These are phyloP conservation scores for Aspergillus coremiiformis DNA, from an alignment of 495 filamentous ascomycete genomes.

Conservation along the genomic window DNA sequence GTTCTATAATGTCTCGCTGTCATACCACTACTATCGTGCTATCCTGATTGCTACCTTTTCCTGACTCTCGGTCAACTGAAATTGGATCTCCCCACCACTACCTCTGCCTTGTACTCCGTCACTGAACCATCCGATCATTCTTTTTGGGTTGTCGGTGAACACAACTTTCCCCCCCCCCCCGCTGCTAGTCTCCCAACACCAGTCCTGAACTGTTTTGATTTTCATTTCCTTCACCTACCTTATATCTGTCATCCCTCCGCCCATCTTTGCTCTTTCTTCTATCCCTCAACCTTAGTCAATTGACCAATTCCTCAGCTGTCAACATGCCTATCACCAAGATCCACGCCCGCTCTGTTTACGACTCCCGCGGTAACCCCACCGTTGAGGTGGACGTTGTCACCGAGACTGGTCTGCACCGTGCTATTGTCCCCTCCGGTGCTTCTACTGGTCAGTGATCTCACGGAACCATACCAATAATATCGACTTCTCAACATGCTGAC, in stretches of 20 bases:
- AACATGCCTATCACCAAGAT: conserved; percentile 96
- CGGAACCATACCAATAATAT: no score
- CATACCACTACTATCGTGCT: not conserved
- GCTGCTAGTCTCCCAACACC: conserved; percentile 32
- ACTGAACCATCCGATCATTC: conserved; percentile 24
- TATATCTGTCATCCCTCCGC: conserved; percentile 14
- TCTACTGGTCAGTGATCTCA: conserved; percentile 68
- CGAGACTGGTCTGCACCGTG: conserved; percentile 92
- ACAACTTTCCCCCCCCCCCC: no score
- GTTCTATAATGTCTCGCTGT: not conserved
- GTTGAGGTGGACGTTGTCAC: conserved; percentile 95
- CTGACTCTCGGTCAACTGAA: conserved; percentile 16
- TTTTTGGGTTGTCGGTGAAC: conserved; percentile 46
- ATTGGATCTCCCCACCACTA: conserved; percentile 15
- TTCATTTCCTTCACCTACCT: conserved; percentile 6
- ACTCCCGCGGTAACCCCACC: conserved; percentile 97
- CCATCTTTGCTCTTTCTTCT: conserved; percentile 14
- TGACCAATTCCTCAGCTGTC: conserved; percentile 22
- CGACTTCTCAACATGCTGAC: conserved; percentile 14
- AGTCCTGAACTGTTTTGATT: conserved; percentile 18
- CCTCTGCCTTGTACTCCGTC: conserved; percentile 10
- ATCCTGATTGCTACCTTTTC: not conserved
- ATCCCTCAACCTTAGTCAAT: conserved; percentile 8
- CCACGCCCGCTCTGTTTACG: conserved; percentile 97
- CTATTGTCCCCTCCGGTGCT: conserved; percentile 96